Percentiles rank a stretch among this genome's conserved stretches.
Evolutionary conservation across 371 early-diverging fungal species (phyloP).

Genomic region (Blakeslea trispora): DNA sequence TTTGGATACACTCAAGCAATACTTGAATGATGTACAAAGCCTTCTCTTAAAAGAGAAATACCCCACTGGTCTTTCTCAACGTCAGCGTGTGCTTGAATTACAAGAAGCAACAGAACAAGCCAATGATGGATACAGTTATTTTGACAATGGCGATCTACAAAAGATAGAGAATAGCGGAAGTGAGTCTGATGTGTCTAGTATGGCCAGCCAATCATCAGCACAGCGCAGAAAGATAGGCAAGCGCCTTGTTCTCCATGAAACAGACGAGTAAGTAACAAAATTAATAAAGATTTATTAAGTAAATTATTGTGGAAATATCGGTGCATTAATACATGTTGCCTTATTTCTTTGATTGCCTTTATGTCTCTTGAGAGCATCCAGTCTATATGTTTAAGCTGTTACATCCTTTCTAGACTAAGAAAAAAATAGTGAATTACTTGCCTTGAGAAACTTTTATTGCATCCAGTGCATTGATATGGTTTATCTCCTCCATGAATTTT

Average conservation of each 20-base stretch:
- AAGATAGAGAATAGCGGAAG: background rate
- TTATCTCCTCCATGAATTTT: conserved; percentile 85
- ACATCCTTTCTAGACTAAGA: too few relatives aligned
- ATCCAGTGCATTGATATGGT: conserved; percentile 80
- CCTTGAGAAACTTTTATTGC: conserved; percentile 76
- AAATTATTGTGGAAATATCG: conserved; percentile 6
- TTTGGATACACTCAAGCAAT: conserved; percentile 45
- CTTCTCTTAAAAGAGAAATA: conserved; percentile 49
- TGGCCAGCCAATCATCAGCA: conserved; percentile 4
- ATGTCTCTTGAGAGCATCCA: conserved; percentile 56
- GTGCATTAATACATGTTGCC: conserved; percentile 13
- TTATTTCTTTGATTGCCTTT: conserved; percentile 52
- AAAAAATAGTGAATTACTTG: too few relatives aligned
- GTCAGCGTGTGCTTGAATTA: conserved; percentile 41
- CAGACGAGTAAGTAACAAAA: conserved; percentile 29
- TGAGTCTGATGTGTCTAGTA: conserved; percentile 10
- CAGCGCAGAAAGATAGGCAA: conserved; percentile 40
- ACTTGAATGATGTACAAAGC: conserved; percentile 41
- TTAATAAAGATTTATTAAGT: conserved; percentile 5
- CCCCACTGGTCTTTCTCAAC: conserved; percentile 41
- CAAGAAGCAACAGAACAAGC: conserved; percentile 31
- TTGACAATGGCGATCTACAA: conserved; percentile 43
- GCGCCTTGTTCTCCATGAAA: conserved; percentile 40
- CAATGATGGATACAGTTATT: conserved; percentile 51
- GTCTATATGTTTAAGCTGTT: conserved; percentile 19